These are phyloP conservation scores for Erysimum cheiri DNA, from an alignment of 441 rosid species.

Conservation along the genomic window DNA sequence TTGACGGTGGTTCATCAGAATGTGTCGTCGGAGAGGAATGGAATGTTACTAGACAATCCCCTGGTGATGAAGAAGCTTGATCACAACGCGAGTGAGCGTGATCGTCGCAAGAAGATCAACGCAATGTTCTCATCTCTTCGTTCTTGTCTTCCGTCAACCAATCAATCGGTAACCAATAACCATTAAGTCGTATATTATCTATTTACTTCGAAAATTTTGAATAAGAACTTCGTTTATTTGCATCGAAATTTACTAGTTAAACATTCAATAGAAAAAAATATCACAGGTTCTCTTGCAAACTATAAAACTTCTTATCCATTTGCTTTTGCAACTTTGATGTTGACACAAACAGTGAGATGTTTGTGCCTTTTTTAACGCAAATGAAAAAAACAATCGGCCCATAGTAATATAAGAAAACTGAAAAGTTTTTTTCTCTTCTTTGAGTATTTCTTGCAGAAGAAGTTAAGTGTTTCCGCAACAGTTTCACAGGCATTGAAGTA, in stretches of 20 bases:
- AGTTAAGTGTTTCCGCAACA: slow-evolving; percentile 63
- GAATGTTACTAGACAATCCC: neutral
- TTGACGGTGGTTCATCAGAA: slow-evolving; percentile 39
- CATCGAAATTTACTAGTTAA: neutral
- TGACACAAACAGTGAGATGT: neutral
- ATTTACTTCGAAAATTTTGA: neutral
- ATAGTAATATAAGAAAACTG: neutral
- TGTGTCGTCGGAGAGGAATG: slow-evolving; percentile 21
- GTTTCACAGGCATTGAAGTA: slow-evolving; percentile 57
- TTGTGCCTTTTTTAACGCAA: neutral
- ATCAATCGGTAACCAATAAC: slow-evolving; percentile 39
- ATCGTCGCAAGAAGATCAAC: slow-evolving; percentile 72
- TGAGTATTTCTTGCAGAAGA: slow-evolving; percentile 48
- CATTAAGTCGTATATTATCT: neutral
- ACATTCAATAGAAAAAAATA: slow-evolving; percentile 25
- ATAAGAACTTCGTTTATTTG: neutral
- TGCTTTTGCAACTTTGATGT: neutral
- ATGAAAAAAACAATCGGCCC: neutral
- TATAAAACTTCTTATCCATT: neutral
- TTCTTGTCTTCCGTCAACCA: slow-evolving; percentile 58
- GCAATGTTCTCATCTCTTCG: slow-evolving; percentile 64
- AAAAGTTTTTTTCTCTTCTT: neutral
- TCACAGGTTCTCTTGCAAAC: neutral
- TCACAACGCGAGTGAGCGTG: slow-evolving; percentile 75
- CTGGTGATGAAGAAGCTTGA: slow-evolving; percentile 53